Evolutionary conservation across 257 asterid species (phyloP).

Genomic region (Solanum sejunctum): DNA sequence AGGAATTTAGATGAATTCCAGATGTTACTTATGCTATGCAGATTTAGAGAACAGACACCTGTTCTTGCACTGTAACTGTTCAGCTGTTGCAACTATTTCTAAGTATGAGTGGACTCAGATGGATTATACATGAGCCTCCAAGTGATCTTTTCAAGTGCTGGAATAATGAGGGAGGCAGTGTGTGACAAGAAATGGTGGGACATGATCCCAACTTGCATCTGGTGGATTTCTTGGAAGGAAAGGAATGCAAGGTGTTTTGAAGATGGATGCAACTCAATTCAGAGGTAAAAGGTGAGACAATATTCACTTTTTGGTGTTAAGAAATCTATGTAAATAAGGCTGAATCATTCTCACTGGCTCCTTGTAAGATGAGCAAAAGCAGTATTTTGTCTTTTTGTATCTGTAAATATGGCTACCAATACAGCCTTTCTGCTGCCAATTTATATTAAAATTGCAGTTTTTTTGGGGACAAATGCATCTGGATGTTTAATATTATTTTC

Average conservation of each 20-base stretch:
- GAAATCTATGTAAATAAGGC: neutral
- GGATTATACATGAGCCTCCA: neutral
- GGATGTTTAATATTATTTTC: neutral
- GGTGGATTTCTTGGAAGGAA: neutral
- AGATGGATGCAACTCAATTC: neutral
- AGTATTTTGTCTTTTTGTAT: neutral
- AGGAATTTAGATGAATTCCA: neutral
- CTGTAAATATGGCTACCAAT: neutral
- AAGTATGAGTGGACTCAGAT: neutral
- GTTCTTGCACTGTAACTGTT: neutral
- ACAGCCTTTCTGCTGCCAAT: neutral
- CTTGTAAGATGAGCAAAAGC: neutral
- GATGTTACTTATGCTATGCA: neutral
- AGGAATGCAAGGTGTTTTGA: neutral
- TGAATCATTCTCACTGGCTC: neutral
- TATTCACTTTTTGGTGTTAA: neutral
- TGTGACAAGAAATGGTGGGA: neutral
- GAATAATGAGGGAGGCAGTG: neutral
- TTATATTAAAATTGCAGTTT: neutral
- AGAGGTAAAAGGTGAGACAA: neutral
- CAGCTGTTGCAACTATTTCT: neutral
- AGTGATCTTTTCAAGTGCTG: neutral
- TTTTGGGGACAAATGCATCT: neutral
- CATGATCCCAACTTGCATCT: neutral
- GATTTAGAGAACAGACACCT: neutral